Conservation (phyloP, 495 filamentous ascomycete species). For the Recurvomyces mirabilis region DNA sequence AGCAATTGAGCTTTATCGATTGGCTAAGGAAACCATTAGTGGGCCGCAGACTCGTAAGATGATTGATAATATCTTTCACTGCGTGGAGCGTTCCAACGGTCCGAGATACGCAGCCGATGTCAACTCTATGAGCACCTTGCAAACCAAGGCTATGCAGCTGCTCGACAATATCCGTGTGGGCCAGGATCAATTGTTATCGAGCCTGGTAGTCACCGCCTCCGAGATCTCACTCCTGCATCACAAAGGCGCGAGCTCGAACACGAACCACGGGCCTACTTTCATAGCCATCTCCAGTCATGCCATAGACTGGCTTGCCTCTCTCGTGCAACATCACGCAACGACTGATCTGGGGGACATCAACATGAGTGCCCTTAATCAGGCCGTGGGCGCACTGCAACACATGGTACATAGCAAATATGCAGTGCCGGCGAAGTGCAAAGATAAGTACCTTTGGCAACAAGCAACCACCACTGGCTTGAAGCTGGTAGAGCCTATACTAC, state of each 20-base stretch:
- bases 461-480: constrained; percentile 59
- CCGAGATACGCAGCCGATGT: constrained; percentile 70
- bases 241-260: constrained; percentile 8
- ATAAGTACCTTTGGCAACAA: constrained; percentile 64
- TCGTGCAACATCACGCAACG: no score
- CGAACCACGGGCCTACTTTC: constrained; percentile 47
- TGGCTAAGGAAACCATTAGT: constrained; percentile 56
- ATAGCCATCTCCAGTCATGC: constrained; percentile 75
- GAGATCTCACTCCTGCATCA: constrained; percentile 62
- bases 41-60: constrained; percentile 46
- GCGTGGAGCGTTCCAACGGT: constrained; percentile 58
- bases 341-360: no score
- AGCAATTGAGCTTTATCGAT: constrained; percentile 66
- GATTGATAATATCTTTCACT: constrained; percentile 44
- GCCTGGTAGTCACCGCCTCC: constrained; percentile 55
- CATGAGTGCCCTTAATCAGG: constrained; percentile 37
- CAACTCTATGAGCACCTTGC: constrained; percentile 71
- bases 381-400: constrained; percentile 53
- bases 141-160: constrained; percentile 60
- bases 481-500: constrained; percentile 43
- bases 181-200: constrained; percentile 51
- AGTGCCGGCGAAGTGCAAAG: constrained; percentile 39
- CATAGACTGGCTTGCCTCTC: constrained; percentile 55
- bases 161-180: constrained; percentile 62
- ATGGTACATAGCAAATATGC: constrained; percentile 52